Evolutionary conservation across 352 stramenopile species (phyloP).

Genomic region (Globisporangium nagaii): DNA sequence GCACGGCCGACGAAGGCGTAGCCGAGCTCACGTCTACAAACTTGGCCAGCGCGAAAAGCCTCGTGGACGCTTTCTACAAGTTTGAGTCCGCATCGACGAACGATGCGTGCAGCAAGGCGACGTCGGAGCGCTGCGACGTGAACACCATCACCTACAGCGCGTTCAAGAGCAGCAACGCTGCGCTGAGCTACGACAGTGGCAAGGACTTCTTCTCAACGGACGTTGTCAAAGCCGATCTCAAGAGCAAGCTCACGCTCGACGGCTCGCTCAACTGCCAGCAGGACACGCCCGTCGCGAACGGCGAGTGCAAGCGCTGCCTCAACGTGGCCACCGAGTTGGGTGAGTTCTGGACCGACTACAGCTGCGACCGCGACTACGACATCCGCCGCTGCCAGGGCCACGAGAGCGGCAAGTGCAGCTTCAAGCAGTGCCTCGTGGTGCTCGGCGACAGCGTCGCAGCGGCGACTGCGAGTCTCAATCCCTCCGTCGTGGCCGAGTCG

Average conservation of each 20-base stretch:
- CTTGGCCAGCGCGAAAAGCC: conserved; percentile 14
- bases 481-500: conserved; percentile 18
- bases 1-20: conserved; percentile 2
- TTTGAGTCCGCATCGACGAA: conserved; percentile 36
- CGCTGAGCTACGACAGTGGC: conserved; percentile 8
- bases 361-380: conserved; percentile 47
- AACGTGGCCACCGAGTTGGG: conserved; percentile 32
- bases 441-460: conserved; percentile 41
- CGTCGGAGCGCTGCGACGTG: conserved; percentile 34
- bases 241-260: background rate
- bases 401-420: conserved; percentile 16
- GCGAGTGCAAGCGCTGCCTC: conserved; percentile 44
- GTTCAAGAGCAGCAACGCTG: background rate
- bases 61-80: conserved; percentile 26
- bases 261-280: conserved; percentile 4
- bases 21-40: conserved; percentile 26
- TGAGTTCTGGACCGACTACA: conserved; percentile 61
- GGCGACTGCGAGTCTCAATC: conserved; percentile 23
- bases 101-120: conserved; percentile 29
- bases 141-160: background rate
- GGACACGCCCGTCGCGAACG: conserved; percentile 14
- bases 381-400: conserved; percentile 33
- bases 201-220: conserved; percentile 23
- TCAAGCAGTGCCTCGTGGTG: conserved; percentile 50
- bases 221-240: conserved; percentile 23